Base-by-base conservation (phyloP, 441 rosid species). In the Adansonia grandidieri region DNA sequence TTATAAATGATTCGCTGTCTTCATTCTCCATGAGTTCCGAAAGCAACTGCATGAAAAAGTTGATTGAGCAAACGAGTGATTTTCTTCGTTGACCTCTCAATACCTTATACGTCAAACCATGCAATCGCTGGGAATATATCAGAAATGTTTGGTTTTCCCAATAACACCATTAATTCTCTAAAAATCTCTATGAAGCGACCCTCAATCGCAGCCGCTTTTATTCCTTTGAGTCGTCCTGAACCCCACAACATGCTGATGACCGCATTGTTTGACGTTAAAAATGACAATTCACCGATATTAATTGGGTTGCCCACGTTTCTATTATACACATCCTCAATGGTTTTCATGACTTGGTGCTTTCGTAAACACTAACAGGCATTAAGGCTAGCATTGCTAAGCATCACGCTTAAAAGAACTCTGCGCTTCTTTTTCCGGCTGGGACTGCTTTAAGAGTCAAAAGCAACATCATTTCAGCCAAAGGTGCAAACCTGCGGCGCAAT, bases 71-170 rank as follows among this genome's bases (percentile, higher is more conserved):
- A 37, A 7, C 62, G 40, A 0, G 45, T 63, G 7, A 84, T 20
- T 22, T 61, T 80, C 75, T 62, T 81, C 71, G 82, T 32, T 62
- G 78, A 28, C 57, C 78, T 85, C 73, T 78, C 87, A 10, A 91
- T 37, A 0, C 93, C 91, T 13, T 87, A 88, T 71, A 89, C 50
- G 77, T 91, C 93, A 15, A 88, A 87, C 71, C 85, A 47, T 2
- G 89, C 85, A 28, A 90, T 82, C 20, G 76, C 28, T 0, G 94
- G 96, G 40, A 90, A 86, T 57, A 89, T 66, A 24, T 92, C 95
- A 0, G 95, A 92, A 50, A 89, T 66, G 65, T 92, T 90, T 6
- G 90, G 91, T 61, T 78, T 84, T 58, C 85, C 91, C 45, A 82
- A 19, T 1, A 89, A 47, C 2, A 66, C 74, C 42, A 83, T 84